Conservation (phyloP, 192 early-diverging fungal species). For the Chytriomyces sp. region DNA sequence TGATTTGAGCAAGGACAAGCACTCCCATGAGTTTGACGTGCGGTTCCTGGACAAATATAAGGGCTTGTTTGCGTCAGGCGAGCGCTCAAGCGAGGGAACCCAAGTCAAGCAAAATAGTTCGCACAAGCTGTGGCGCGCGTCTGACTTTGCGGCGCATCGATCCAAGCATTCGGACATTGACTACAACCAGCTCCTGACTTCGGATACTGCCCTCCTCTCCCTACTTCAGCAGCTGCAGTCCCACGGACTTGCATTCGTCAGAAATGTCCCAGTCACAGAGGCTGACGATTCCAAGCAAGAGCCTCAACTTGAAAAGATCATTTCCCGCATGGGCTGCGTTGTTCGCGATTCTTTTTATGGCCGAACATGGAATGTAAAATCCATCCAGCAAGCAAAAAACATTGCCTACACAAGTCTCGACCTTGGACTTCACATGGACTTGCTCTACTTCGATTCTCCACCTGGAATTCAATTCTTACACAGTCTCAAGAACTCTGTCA, state of each 20-base stretch:
- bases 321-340: slow-evolving; percentile 70
- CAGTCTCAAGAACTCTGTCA: slow-evolving; percentile 75
- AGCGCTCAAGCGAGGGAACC: neutral
- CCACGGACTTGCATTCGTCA: slow-evolving; percentile 73
- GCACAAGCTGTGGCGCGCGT: slow-evolving; percentile 37
- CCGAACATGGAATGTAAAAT: slow-evolving; percentile 77
- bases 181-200: slow-evolving; percentile 39
- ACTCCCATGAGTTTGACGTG: neutral
- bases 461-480: slow-evolving; percentile 83
- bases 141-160: slow-evolving; percentile 17
- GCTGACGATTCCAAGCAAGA: slow-evolving; percentile 5
- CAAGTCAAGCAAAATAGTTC: neutral
- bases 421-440: slow-evolving; percentile 86
- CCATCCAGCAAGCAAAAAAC: slow-evolving; percentile 73
- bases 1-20: neutral
- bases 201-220: slow-evolving; percentile 55
- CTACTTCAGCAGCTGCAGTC: slow-evolving; percentile 64
- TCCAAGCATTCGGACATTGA: neutral
- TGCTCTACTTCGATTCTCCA: slow-evolving; percentile 82
- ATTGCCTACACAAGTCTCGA: slow-evolving; percentile 83
- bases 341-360: slow-evolving; percentile 78
- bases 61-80: neutral
- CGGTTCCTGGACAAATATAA: neutral
- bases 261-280: slow-evolving; percentile 65
- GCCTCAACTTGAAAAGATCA: slow-evolving; percentile 59